Evolutionary conservation across 163 green algal genomes (phyloP), one percentile per base, ranked within the genome.

Genomic region (Trebouxia gelatinosa): DNA sequence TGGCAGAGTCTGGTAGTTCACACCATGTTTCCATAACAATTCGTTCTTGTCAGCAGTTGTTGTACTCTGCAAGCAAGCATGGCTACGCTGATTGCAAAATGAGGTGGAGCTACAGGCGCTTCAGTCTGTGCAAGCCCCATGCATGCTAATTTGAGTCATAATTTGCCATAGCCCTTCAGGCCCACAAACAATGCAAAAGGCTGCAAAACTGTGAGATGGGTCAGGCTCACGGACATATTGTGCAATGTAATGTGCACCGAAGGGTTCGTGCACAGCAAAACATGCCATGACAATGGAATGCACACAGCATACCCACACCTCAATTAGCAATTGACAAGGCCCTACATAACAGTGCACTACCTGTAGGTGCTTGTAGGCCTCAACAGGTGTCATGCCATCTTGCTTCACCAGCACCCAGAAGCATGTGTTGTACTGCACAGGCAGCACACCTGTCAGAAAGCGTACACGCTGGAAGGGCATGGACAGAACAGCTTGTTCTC

Each of bases 401-500:
- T 76, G 72, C 62, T 94, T 88, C 19, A 98, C 90, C 7, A 98
- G 86, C 23, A 81, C 85, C 95, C 94, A 98, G 85, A 95, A 98
- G 79, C 89, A 95, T 16, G 94, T 97, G 85, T 98, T 98, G 84
- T 98, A 98, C 90, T 98, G 91, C 76, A 77, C 37, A 43, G 34
- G 1, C 11, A 28, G 16, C 2, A 67, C 26, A 28, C 58, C 1
- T 5, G 1, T 32, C 3, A 67, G 58, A 2, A 67, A 28, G n/a
- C n/a, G n/a, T n/a, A n/a, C n/a, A n/a, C 16, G 19, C 16, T 58
- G 19, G 19, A 58, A 58, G 48, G 48, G 16, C 48, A 19, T 16
- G 19, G 19, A 58, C 48, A 58, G 48, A 58, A 19, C 48, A 58
- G 48, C 16, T 58, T 58, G 48, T 58, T 58, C 16, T 16, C 48